A percentile compares a stretch with the other conserved stretches of the same genome.
Evolutionary conservation across 805 yeast genomes (phyloP).

Genomic region (Kurtzmaniella fragi): DNA sequence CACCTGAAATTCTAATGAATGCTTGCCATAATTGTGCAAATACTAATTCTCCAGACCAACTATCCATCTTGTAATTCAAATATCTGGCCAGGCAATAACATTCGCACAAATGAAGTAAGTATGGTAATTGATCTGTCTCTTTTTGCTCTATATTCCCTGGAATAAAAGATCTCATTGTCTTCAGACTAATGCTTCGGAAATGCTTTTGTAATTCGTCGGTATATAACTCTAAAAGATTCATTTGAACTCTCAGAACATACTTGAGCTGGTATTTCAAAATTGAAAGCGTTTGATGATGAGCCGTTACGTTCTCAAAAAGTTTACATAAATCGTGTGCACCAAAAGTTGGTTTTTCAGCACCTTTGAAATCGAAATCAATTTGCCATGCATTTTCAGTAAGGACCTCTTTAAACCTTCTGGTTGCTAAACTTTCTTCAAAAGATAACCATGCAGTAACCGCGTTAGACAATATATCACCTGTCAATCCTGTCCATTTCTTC

Average conservation of each 20-base stretch:
- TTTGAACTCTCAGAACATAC: slow-evolving; percentile 55
- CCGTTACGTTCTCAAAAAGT: slow-evolving; percentile 52
- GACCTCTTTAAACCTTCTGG: slow-evolving; percentile 47
- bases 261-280: slow-evolving; percentile 49
- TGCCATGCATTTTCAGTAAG: slow-evolving; percentile 45
- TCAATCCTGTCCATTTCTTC: slow-evolving; percentile 43
- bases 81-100: slow-evolving; percentile 32
- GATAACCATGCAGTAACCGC: slow-evolving; percentile 44
- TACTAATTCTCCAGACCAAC: slow-evolving; percentile 35
- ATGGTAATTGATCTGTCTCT: slow-evolving; percentile 1
- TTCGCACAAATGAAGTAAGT: slow-evolving; percentile 10
- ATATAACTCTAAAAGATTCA: slow-evolving; percentile 51
- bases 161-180: slow-evolving; percentile 26
- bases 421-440: slow-evolving; percentile 50
- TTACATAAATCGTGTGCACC: slow-evolving; percentile 56
- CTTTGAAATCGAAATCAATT: slow-evolving; percentile 50
- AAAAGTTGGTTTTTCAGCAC: slow-evolving; percentile 49
- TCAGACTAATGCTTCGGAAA: slow-evolving; percentile 34
- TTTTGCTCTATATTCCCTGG: slow-evolving; percentile 25
- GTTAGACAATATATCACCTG: slow-evolving; percentile 30
- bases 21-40: slow-evolving; percentile 36
- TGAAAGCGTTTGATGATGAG: slow-evolving; percentile 47
- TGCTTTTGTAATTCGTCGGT: slow-evolving; percentile 37
- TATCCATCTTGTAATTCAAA: slow-evolving; percentile 22
- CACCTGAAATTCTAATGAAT: slow-evolving; percentile 14